A percentile compares a stretch with the other conserved stretches of the same genome.
These are phyloP conservation scores for Talaromyces funiculosus DNA, from an alignment of 2,329 filamentous ascomycete genomes.

Conservation along the genomic window DNA sequence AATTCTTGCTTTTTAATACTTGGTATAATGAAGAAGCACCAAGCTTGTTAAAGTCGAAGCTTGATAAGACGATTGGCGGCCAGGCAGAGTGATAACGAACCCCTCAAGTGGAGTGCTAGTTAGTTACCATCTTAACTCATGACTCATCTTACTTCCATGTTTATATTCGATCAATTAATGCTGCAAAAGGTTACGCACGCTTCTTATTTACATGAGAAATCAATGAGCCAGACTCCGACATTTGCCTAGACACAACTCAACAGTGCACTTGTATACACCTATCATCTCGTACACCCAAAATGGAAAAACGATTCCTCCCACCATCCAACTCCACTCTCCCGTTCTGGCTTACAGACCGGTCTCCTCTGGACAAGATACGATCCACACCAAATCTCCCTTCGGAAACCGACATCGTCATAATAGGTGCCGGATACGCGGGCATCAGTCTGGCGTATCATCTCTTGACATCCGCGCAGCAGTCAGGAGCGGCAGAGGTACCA, in stretches of 20 bases:
- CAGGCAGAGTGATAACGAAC: not conserved
- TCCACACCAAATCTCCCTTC: constrained; percentile 36
- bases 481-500: not conserved
- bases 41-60: not conserved
- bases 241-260: not conserved
- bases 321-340: constrained; percentile 14
- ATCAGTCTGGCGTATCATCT: constrained; percentile 42
- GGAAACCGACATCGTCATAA: constrained; percentile 42
- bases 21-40: too few relatives aligned
- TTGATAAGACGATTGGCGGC: not conserved
- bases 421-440: constrained; percentile 47
- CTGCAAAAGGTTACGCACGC: not conserved
- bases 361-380: constrained; percentile 37
- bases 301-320: constrained; percentile 5
- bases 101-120: not conserved
- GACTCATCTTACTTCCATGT: not conserved
- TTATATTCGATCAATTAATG: not conserved
- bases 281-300: not conserved
- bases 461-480: constrained; percentile 15
- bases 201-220: not conserved
- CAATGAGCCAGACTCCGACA: not conserved
- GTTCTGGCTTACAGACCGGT: constrained; percentile 41
- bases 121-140: not conserved
- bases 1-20: too few relatives aligned
- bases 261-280: not conserved